phyloP scores from a whole-genome alignment of 257 asterid species.

The Ilex asprella region DNA sequence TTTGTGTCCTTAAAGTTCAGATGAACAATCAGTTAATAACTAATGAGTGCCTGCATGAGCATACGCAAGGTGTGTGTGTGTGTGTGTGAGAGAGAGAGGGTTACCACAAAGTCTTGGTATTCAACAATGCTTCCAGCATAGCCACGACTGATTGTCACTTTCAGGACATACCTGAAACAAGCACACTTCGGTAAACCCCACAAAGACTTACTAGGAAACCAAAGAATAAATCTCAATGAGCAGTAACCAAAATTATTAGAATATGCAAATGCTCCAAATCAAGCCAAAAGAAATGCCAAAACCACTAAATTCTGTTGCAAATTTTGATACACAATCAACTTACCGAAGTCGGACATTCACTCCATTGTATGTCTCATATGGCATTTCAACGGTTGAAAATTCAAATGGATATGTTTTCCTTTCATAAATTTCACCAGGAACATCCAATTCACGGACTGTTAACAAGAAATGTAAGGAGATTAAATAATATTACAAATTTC shows the following conservation, averaged over 20 bases:
- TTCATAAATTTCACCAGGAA: constrained; percentile 95
- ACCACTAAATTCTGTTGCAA: background rate
- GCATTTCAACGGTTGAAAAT: constrained; percentile 97
- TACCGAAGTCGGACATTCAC: constrained; percentile 90
- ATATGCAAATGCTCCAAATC: no score
- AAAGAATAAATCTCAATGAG: no score
- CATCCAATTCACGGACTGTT: constrained; percentile 81
- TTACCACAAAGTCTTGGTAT: constrained; percentile 91
- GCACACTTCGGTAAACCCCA: background rate
- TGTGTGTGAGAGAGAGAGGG: background rate
- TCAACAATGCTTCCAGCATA: constrained; percentile 93
- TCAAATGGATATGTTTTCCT: constrained; percentile 87
- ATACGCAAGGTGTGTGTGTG: background rate
- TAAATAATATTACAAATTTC: background rate
- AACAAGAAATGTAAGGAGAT: constrained; percentile 5
- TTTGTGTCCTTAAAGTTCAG: no score
- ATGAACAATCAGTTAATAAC: no score
- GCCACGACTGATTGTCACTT: constrained; percentile 85
- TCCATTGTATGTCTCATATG: constrained; percentile 92
- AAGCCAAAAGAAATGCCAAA: no score
- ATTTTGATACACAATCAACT: constrained; percentile 16
- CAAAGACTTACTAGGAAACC: no score
- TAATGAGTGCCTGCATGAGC: no score
- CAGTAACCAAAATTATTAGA: no score
- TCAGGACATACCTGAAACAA: constrained; percentile 77